These are phyloP conservation scores for Phytomonas sp. DNA, from an alignment of 208 protist species.

Conservation along the genomic window DNA sequence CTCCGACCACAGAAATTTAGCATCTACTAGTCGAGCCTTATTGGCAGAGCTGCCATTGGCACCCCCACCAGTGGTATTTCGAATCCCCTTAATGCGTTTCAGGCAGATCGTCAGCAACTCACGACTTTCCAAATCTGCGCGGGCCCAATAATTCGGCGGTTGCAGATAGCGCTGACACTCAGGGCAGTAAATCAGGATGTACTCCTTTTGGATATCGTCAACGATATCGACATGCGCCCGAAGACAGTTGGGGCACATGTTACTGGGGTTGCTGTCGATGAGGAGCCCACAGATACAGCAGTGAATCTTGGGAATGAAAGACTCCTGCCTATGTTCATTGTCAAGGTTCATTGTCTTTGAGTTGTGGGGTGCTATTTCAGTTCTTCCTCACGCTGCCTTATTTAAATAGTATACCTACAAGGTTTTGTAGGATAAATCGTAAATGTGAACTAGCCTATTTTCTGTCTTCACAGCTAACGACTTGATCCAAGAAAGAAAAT, in stretches of 20 bases:
- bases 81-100: constrained; percentile 94
- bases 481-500: constrained; percentile 2
- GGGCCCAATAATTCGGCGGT: constrained; percentile 95
- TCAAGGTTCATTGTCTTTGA: constrained; percentile 20
- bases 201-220: constrained; percentile 95
- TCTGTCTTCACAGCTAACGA: constrained; percentile 1
- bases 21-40: constrained; percentile 97
- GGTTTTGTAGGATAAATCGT: neutral
- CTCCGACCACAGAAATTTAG: constrained; percentile 99
- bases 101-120: constrained; percentile 97
- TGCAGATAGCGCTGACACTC: constrained; percentile 94
- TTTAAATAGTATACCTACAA: neutral
- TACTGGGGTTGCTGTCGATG: constrained; percentile 96
- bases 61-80: constrained; percentile 87
- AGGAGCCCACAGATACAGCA: constrained; percentile 95
- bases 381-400: neutral
- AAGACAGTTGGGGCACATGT: constrained; percentile 99
- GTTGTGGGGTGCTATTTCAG: neutral
- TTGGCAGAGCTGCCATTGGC: constrained; percentile 71
- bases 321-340: constrained; percentile 38
- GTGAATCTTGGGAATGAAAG: constrained; percentile 75
- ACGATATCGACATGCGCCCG: constrained; percentile 97
- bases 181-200: constrained; percentile 92
- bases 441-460: neutral
- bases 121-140: constrained; percentile 94